Conservation (phyloP, 2,329 filamentous ascomycete genomes). For the Neocucurbitaria cava region DNA sequence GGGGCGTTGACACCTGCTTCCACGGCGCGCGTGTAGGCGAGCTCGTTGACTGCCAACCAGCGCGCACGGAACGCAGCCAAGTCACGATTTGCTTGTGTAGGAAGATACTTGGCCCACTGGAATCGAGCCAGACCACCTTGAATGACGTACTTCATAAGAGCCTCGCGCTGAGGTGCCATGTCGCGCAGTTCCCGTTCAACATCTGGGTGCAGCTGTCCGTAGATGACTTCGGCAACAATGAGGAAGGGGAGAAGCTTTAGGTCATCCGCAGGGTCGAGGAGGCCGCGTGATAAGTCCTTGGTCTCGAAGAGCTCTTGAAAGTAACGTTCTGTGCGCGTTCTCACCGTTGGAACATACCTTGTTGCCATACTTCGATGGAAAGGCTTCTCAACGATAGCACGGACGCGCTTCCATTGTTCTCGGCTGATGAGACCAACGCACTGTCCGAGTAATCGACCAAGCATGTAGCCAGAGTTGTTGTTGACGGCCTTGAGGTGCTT, state of each 20-base stretch:
- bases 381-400: conserved; percentile 19
- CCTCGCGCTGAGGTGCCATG: conserved; percentile 35
- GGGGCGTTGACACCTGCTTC: conserved; percentile 17
- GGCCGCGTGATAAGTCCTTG: conserved; percentile 5
- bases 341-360: conserved; percentile 2
- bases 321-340: conserved; percentile 1
- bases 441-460: conserved; percentile 51
- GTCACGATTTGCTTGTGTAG: conserved; percentile 31
- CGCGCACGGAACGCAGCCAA: conserved; percentile 19
- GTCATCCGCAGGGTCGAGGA: conserved; percentile 38
- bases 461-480: conserved; percentile 51
- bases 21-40: conserved; percentile 6
- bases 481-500: conserved; percentile 52
- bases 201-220: conserved; percentile 39
- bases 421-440: conserved; percentile 53
- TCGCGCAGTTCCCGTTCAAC: conserved; percentile 31
- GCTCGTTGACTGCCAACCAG: conserved; percentile 45
- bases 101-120: conserved; percentile 30
- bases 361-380: conserved; percentile 16
- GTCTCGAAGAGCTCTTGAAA: conserved; percentile 8
- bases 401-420: conserved; percentile 35
- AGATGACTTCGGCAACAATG: conserved; percentile 49
- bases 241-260: conserved; percentile 49
- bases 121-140: conserved; percentile 45
- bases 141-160: conserved; percentile 44